phyloP scores from a whole-genome alignment of 176 grass and related monocot species.

The Elaeis guineensis region DNA sequence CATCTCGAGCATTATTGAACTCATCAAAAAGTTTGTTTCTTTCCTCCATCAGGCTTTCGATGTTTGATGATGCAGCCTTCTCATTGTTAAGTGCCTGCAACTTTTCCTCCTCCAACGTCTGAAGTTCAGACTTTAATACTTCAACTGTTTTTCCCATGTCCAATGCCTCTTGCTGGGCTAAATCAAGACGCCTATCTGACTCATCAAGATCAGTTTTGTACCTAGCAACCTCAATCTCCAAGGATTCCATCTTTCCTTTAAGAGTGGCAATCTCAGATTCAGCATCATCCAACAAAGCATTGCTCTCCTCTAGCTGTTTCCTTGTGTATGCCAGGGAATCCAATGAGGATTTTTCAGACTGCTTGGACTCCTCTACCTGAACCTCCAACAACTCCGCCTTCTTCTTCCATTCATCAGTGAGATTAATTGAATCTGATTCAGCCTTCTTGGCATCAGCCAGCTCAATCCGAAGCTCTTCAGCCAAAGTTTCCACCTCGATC shows the following conservation, averaged over 20 bases:
- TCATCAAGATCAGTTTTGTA: constrained; percentile 36
- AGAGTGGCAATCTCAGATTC: constrained; percentile 44
- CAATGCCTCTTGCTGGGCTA: constrained; percentile 49
- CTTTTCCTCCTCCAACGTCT: constrained; percentile 31
- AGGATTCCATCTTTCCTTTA: constrained; percentile 46
- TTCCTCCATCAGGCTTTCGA: constrained; percentile 40
- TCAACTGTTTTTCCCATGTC: constrained; percentile 33
- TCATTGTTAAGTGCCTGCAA: constrained; percentile 27
- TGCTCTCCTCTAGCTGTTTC: constrained; percentile 57
- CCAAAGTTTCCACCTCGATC: constrained; percentile 30
- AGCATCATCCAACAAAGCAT: constrained; percentile 41
- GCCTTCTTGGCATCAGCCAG: constrained; percentile 39
- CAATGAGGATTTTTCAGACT: constrained; percentile 39
- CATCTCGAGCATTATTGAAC: constrained; percentile 44
- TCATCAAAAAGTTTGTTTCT: constrained; percentile 47
- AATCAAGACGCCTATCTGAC: constrained; percentile 23
- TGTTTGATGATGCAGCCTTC: constrained; percentile 31
- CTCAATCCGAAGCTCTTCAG: constrained; percentile 35
- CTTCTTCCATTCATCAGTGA: constrained; percentile 46
- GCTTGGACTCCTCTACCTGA: constrained; percentile 56
- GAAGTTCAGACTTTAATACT: constrained; percentile 55
- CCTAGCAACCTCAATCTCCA: constrained; percentile 52
- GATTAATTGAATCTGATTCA: constrained; percentile 16
- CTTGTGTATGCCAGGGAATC: constrained; percentile 46
- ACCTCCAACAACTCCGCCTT: constrained; percentile 46